phyloP scores from a whole-genome alignment of 495 filamentous ascomycete species.

The Niebla homalea region DNA sequence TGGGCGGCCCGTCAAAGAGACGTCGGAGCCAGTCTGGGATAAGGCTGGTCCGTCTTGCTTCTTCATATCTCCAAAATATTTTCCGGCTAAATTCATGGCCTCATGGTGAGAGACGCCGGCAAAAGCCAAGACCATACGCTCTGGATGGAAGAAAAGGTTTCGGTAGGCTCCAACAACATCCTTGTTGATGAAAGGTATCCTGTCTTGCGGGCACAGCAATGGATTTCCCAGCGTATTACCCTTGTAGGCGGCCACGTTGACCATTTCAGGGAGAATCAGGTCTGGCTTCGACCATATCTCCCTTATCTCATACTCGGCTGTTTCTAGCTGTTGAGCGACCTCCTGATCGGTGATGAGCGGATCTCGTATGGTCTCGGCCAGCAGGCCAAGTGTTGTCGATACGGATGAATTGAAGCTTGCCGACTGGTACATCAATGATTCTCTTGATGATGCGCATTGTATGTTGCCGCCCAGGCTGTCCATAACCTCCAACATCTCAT shows the following conservation, averaged over 20 bases:
- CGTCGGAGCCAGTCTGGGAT: constrained; percentile 36
- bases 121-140: constrained; percentile 87
- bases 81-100: constrained; percentile 65
- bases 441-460: constrained; percentile 87
- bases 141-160: constrained; percentile 71
- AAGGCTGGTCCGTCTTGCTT: constrained; percentile 35
- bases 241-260: constrained; percentile 89
- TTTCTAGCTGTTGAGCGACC: constrained; percentile 71
- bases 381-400: constrained; percentile 63
- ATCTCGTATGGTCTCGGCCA: constrained; percentile 90
- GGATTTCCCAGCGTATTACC: constrained; percentile 93
- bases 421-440: constrained; percentile 97
- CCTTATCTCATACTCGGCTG: constrained; percentile 85
- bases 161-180: constrained; percentile 66
- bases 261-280: constrained; percentile 85
- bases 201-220: constrained; percentile 76
- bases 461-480: constrained; percentile 88
- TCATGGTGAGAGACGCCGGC: constrained; percentile 75
- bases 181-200: constrained; percentile 63
- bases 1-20: constrained; percentile 19
- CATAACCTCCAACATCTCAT: constrained; percentile 75
- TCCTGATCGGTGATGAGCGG: constrained; percentile 85
- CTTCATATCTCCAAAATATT: constrained; percentile 87
- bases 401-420: constrained; percentile 95
- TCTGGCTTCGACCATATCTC: constrained; percentile 99